Percentiles rank a stretch among this genome's conserved stretches.
Conservation (phyloP, 768 basidiomycete genomes). For the Boletales sp. region DNA sequence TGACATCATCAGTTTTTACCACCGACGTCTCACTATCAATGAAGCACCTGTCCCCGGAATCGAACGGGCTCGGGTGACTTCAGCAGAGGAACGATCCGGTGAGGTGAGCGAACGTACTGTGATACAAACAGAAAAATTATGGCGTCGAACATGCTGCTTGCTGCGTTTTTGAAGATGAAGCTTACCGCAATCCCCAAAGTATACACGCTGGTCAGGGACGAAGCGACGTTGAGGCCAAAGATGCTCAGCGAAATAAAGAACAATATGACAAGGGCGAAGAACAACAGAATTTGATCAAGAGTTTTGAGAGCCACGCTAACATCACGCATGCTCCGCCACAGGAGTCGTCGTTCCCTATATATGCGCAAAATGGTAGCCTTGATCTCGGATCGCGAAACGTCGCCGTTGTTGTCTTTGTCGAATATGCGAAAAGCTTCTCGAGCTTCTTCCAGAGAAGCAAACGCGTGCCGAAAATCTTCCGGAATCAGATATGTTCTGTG, state of each 20-base stretch:
- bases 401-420: conserved; percentile 74
- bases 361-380: conserved; percentile 64
- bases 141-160: conserved; percentile 70
- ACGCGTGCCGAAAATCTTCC: conserved; percentile 71
- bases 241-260: conserved; percentile 74
- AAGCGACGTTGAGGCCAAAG: conserved; percentile 64
- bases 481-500: conserved; percentile 58
- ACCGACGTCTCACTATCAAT: conserved; percentile 47
- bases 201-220: conserved; percentile 69
- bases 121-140: conserved; percentile 83
- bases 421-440: conserved; percentile 71
- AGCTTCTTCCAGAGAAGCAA: conserved; percentile 51
- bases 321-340: conserved; percentile 75
- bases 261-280: conserved; percentile 59
- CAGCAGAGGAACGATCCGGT: conserved; percentile 1
- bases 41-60: conserved; percentile 80
- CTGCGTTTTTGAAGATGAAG: conserved; percentile 77
- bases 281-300: conserved; percentile 58
- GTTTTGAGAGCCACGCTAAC: conserved; percentile 64
- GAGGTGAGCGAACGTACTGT: conserved; percentile 51
- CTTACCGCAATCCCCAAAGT: conserved; percentile 69
- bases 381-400: conserved; percentile 72
- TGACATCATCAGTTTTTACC: background rate
- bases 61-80: conserved; percentile 54
- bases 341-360: conserved; percentile 76